Evolutionary conservation across 2,329 filamentous ascomycete genomes (phyloP).

Genomic region (Chalaropsis thielavioides): DNA sequence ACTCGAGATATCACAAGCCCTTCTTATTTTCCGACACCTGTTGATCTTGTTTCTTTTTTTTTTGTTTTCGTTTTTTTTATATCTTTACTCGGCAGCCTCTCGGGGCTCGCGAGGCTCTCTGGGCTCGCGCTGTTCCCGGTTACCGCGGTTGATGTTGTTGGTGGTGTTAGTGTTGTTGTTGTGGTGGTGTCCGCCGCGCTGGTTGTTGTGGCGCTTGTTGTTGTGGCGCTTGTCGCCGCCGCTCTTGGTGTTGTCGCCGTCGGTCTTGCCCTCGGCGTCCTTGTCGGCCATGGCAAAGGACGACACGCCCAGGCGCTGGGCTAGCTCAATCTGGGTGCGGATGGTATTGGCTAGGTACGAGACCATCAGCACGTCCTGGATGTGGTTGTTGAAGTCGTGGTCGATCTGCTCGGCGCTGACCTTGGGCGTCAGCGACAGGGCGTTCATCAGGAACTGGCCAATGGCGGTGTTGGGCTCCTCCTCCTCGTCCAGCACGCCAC

Average conservation of each 20-base stretch:
- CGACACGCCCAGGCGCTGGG: slow-evolving; percentile 81
- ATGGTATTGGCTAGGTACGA: slow-evolving; percentile 98
- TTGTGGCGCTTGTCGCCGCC: slow-evolving; percentile 33
- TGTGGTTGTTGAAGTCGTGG: slow-evolving; percentile 98
- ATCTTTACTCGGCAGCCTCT: slow-evolving; percentile 25
- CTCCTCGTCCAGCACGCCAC: slow-evolving; percentile 87
- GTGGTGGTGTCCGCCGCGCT: slow-evolving; percentile 30
- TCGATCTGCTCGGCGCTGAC: slow-evolving; percentile 84
- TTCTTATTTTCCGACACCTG: slow-evolving; percentile 15
- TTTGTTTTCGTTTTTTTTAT: slow-evolving; percentile 9
- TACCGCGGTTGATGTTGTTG: slow-evolving; percentile 35
- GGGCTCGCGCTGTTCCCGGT: slow-evolving; percentile 24
- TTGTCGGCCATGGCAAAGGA: slow-evolving; percentile 41
- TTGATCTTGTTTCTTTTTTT: not conserved
- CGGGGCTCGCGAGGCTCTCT: slow-evolving; percentile 17
- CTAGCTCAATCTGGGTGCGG: slow-evolving; percentile 95
- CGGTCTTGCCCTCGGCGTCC: slow-evolving; percentile 34
- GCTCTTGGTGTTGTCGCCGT: slow-evolving; percentile 30
- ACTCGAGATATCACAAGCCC: slow-evolving; percentile 1
- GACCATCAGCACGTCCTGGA: slow-evolving; percentile 96
- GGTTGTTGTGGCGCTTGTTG: slow-evolving; percentile 29
- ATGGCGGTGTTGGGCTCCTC: slow-evolving; percentile 77
- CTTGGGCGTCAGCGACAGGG: slow-evolving; percentile 85
- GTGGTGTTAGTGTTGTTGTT: slow-evolving; percentile 33
- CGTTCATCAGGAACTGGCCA: slow-evolving; percentile 89